phyloP scores from a whole-genome alignment of 2,329 filamentous ascomycete genomes.

The Xylariales sp. region DNA sequence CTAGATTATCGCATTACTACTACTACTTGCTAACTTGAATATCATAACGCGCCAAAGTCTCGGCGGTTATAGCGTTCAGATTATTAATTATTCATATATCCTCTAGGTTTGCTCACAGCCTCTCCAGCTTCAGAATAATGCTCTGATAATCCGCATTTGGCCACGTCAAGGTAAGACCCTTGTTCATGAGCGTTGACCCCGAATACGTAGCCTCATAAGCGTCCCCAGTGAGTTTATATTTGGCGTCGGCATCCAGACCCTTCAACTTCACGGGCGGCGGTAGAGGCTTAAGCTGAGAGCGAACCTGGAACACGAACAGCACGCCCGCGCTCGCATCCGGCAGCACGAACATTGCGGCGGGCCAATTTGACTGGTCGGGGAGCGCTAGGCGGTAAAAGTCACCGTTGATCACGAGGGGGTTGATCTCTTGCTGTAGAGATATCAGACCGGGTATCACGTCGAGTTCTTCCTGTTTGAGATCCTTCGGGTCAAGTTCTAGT shows the following conservation, averaged over 20 bases:
- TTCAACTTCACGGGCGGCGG: conserved; percentile 65
- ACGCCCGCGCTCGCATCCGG: conserved; percentile 62
- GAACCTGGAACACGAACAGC: conserved; percentile 71
- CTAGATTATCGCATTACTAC: neutral
- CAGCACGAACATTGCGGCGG: conserved; percentile 69
- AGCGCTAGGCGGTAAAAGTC: conserved; percentile 69
- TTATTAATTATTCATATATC: neutral
- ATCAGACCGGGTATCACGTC: conserved; percentile 66
- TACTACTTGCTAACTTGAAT: neutral
- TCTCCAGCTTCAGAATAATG: conserved; percentile 66
- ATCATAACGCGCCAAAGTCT: too few relatives aligned
- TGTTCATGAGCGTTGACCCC: conserved; percentile 72
- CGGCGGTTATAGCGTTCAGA: too few relatives aligned
- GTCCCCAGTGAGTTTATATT: conserved; percentile 63
- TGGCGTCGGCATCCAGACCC: conserved; percentile 65
- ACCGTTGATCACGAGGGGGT: conserved; percentile 68
- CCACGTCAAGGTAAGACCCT: conserved; percentile 65
- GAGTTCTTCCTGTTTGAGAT: conserved; percentile 63
- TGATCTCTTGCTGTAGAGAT: conserved; percentile 64
- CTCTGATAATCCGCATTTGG: conserved; percentile 65
- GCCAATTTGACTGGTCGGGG: conserved; percentile 70
- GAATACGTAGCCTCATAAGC: conserved; percentile 60
- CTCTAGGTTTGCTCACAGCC: conserved; percentile 43
- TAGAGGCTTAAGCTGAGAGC: conserved; percentile 63
- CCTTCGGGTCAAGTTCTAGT: conserved; percentile 69